These are phyloP conservation scores for Entophlyctis luteolus DNA, from an alignment of 192 early-diverging fungal species.

Conservation along the genomic window DNA sequence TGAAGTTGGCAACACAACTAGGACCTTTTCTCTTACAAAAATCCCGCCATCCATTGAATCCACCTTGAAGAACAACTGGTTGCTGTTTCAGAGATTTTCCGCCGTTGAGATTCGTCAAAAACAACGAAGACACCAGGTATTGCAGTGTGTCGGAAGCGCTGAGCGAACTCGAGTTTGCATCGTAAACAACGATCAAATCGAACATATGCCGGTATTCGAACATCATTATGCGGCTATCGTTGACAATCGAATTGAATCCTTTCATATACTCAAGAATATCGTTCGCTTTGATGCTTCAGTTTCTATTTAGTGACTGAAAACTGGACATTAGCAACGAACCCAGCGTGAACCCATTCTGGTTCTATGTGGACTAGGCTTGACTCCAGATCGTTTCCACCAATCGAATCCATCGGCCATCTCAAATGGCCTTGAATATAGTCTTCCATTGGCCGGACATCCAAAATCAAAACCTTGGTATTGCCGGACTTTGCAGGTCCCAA, in stretches of 20 bases:
- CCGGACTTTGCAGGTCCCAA: conserved; percentile 7
- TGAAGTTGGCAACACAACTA: conserved; percentile 29
- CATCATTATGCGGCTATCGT: conserved; percentile 51
- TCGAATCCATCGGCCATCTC: conserved; percentile 42
- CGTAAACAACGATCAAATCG: conserved; percentile 72
- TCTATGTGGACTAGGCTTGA: conserved; percentile 68
- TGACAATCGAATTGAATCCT: conserved; percentile 54
- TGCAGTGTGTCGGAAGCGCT: conserved; percentile 13
- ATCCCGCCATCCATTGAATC: conserved; percentile 71
- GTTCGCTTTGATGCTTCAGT: conserved; percentile 9
- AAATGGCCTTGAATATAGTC: conserved; percentile 67
- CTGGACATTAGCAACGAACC: conserved; percentile 36
- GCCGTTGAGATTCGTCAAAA: conserved; percentile 54
- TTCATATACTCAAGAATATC: conserved; percentile 44
- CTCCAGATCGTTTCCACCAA: not conserved
- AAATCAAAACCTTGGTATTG: conserved; percentile 45
- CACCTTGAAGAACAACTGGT: conserved; percentile 74
- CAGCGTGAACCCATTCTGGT: conserved; percentile 54
- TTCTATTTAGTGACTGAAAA: not conserved
- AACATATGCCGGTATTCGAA: conserved; percentile 65
- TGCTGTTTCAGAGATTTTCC: conserved; percentile 43
- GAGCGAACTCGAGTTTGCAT: conserved; percentile 51
- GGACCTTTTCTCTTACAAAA: conserved; percentile 34
- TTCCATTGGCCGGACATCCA: conserved; percentile 75
- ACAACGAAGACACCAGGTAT: conserved; percentile 55